Conservation (phyloP, 2,329 filamentous ascomycete species). For the Bipolaris cookei region DNA sequence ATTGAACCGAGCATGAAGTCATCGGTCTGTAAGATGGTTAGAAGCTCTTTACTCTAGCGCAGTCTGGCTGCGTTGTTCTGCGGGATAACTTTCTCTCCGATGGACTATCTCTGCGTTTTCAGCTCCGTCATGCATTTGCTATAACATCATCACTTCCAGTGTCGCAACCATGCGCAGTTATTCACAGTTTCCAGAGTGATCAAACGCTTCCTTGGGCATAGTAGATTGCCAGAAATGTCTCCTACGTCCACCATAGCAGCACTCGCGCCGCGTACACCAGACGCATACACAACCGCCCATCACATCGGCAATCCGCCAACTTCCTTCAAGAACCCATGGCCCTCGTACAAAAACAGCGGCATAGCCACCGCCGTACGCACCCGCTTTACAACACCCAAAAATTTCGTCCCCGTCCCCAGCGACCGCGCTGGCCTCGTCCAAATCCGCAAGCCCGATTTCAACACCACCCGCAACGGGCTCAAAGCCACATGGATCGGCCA, state of each 20-base stretch:
- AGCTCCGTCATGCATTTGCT: slow-evolving; percentile 2
- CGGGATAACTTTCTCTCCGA: slow-evolving; percentile 12
- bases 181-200: not conserved
- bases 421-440: slow-evolving; percentile 51
- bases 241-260: slow-evolving; percentile 19
- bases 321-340: slow-evolving; percentile 59
- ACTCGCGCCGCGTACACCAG: slow-evolving; percentile 29
- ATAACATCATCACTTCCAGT: slow-evolving; percentile 19
- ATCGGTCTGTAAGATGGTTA: not conserved
- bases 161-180: slow-evolving; percentile 11
- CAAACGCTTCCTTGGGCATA: slow-evolving; percentile 22
- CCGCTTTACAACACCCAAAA: slow-evolving; percentile 50
- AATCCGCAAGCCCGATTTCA: slow-evolving; percentile 53
- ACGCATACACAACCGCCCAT: slow-evolving; percentile 44
- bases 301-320: slow-evolving; percentile 54
- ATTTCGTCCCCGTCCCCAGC: slow-evolving; percentile 56
- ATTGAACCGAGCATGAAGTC: not conserved
- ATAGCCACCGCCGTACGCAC: slow-evolving; percentile 41
- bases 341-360: slow-evolving; percentile 47
- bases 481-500: slow-evolving; percentile 61
- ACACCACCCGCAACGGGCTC: slow-evolving; percentile 28
- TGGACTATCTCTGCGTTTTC: slow-evolving; percentile 19
- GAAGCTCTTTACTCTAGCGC: too few relatives aligned
- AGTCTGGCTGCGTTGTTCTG: too few relatives aligned
- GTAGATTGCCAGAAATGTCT: slow-evolving; percentile 21